Conservation (phyloP, 192 early-diverging fungal species). For the Linnemannia hyalina region DNA sequence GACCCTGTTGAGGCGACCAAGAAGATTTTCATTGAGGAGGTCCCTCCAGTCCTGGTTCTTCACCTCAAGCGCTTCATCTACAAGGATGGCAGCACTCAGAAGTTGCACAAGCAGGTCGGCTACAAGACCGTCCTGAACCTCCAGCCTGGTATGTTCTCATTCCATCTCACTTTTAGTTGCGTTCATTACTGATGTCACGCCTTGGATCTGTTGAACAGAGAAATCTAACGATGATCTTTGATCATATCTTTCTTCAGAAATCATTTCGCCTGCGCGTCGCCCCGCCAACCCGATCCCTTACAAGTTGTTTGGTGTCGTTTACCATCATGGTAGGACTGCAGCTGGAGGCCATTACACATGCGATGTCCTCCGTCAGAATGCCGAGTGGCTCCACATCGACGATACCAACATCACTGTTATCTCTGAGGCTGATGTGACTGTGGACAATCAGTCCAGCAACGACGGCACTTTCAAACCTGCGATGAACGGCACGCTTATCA, state of each 20-base stretch:
- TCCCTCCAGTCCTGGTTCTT: slow-evolving; percentile 93
- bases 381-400: slow-evolving; percentile 93
- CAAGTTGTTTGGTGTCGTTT: slow-evolving; percentile 89
- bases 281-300: slow-evolving; percentile 67
- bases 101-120: slow-evolving; percentile 87
- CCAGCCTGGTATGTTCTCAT: slow-evolving; percentile 62
- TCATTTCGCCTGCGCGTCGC: slow-evolving; percentile 71
- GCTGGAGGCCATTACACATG: slow-evolving; percentile 98
- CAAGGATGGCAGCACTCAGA: slow-evolving; percentile 81
- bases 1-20: slow-evolving; percentile 77
- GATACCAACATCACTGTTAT: slow-evolving; percentile 81
- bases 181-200: not conserved
- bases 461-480: not conserved
- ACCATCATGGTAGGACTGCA: slow-evolving; percentile 92
- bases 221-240: not conserved
- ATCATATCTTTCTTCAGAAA: slow-evolving; percentile 45
- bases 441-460: slow-evolving; percentile 27
- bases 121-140: slow-evolving; percentile 78
- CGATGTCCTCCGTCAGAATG: slow-evolving; percentile 79
- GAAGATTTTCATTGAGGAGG: slow-evolving; percentile 81
- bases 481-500: slow-evolving; percentile 15
- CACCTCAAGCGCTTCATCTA: slow-evolving; percentile 97
- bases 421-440: slow-evolving; percentile 70
- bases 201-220: slow-evolving; percentile 10
- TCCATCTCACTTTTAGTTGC: not conserved